Evolutionary conservation across 306 rosid genomes (phyloP).

Genomic region (Dalbergia cochinchinensis): DNA sequence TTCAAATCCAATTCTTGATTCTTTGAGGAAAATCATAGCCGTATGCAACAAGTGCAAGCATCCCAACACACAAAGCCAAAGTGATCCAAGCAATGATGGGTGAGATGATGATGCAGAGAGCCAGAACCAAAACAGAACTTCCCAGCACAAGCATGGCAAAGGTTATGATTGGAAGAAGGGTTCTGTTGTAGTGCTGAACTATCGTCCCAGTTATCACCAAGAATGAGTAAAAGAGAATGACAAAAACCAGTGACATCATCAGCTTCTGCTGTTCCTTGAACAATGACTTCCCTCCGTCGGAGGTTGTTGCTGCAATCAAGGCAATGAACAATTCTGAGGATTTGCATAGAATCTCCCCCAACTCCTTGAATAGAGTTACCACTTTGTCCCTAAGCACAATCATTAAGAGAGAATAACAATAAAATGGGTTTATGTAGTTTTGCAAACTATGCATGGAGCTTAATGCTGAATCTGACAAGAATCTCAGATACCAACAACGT

Average conservation of each 20-base stretch:
- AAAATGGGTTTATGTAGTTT: not conserved
- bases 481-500: not conserved
- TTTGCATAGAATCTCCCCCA: not conserved
- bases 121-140: constrained; percentile 8
- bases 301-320: not conserved
- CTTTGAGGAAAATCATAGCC: not conserved
- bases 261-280: not conserved
- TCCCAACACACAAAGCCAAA: constrained; percentile 12
- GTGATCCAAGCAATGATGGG: constrained; percentile 23
- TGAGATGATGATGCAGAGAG: not conserved
- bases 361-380: not conserved
- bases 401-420: not conserved
- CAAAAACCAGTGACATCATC: not conserved
- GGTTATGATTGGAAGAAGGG: not conserved
- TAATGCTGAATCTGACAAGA: not conserved
- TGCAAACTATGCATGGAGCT: not conserved
- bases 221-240: not conserved
- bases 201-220: not conserved
- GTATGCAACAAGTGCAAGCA: not conserved
- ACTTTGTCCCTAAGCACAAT: not conserved
- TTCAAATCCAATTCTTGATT: constrained; percentile 8
- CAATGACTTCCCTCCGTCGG: not conserved
- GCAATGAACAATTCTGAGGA: not conserved
- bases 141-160: constrained; percentile 2
- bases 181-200: not conserved